Evolutionary conservation across 306 rosid genomes (phyloP), one percentile per base, ranked within the genome.

Genomic region (Citrullus mucosospermus): DNA sequence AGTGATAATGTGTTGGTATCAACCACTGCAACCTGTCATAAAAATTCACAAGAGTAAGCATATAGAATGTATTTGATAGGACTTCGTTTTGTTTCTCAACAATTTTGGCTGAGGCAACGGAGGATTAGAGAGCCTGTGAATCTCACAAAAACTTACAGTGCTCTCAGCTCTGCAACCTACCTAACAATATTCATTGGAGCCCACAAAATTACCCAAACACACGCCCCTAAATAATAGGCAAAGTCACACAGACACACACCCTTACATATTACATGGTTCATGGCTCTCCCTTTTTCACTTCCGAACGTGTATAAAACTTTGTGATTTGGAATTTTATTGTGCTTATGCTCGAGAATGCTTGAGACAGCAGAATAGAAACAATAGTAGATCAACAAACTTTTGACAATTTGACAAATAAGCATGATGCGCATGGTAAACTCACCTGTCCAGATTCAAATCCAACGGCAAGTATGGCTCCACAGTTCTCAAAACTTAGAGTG

Each of bases 361-460:
- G 0, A 8, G 44, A 46, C 15, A 51, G 46, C 15, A 73, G 46
- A 72, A 46, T 28, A 16, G 59, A 71, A 71, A n/a, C 56, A 25
- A 30, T 48, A 18, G 20, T 28, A 14, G 60, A 30, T 72, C 56
- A 72, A 72, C 18, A 16, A 73, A 48, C 13, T 73, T 53, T 30
- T 30, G 44, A 38, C 65, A 69, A 43, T 30, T 12, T 25, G 68
- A 66, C 38, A 62, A 78, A 72, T 28, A 63, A 75, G 58, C 75
- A 41, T 60, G 67, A 70, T 38, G 59, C 57, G 68, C 63, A 44
- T 54, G 66, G 80, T 71, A 85, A 46, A 41, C 86, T 83, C 80
- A 93, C 98, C 91, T 76, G 87, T 76, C 98, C 98, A 84, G 88
- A 66, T 78, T 90, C 91, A 88, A 88, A 91, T 76, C 96, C 96